Evolutionary conservation across 169 alveolate species (phyloP).

Genomic region (Eimeria maxima): DNA sequence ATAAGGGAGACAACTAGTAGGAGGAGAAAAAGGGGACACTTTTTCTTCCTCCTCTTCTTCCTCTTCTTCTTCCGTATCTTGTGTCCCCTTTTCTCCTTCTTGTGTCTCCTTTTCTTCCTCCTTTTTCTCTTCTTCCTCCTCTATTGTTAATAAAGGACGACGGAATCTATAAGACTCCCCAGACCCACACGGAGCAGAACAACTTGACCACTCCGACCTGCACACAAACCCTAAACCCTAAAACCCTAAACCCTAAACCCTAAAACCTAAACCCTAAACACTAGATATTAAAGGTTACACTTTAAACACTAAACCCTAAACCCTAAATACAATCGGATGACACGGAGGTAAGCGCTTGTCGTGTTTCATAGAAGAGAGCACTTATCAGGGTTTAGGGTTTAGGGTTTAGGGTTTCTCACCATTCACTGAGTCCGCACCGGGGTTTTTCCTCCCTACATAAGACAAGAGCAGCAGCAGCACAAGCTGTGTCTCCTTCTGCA

Average conservation of each 20-base stretch:
- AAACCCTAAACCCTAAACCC: constrained; percentile 58
- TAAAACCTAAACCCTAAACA: constrained; percentile 28
- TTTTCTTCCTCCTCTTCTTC: neutral
- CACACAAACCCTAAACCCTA: constrained; percentile 16
- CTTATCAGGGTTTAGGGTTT: no score
- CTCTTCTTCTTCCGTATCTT: no score
- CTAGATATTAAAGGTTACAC: no score
- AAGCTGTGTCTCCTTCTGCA: neutral
- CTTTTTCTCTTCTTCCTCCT: no score
- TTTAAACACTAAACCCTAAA: no score
- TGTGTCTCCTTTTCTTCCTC: no score
- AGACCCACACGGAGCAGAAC: constrained; percentile 35
- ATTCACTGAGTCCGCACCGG: constrained; percentile 46
- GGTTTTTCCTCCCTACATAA: constrained; percentile 8
- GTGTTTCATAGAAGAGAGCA: no score
- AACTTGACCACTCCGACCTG: constrained; percentile 1
- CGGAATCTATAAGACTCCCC: constrained; percentile 22
- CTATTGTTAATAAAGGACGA: neutral
- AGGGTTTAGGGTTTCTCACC: neutral
- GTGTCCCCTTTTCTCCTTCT: no score
- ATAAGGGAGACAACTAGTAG: constrained; percentile 7
- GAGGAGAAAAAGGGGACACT: neutral
- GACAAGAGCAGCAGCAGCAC: constrained; percentile 47
- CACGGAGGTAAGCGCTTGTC: no score
- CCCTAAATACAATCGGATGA: no score